Evolutionary conservation across 2,329 filamentous ascomycete genomes (phyloP), one percentile per base, ranked within the genome.

Genomic region (Zasmidium citrigriseum): DNA sequence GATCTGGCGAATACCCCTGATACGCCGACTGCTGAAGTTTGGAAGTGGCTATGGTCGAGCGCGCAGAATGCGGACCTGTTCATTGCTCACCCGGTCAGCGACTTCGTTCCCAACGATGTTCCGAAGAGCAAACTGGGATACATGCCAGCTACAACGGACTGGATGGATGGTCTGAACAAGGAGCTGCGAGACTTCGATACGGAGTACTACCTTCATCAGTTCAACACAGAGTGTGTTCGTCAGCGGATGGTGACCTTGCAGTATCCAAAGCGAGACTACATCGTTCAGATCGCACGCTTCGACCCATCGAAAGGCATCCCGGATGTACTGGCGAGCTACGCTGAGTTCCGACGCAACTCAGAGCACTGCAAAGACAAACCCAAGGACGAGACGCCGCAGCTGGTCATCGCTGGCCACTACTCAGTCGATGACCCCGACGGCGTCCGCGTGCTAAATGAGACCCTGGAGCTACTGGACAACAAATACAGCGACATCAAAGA

Each of bases 141-240:
- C 71, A 79, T 93, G 70, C 90, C 90, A 2, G 90, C 90, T 11
- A 89, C 89, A 0, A 93, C 90, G 0, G 90, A 95, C 73, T 95
- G 90, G 87, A 80, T 92, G 2, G 90, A 95, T 70, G 90, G 90
- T 9, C 74, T 93, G 64, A 95, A 93, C 78, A 95, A 95, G 74
- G 75, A 79, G 22, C 81, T 93, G 72, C 83, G 83, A 59, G 79
- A 83, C 52, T 91, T 87, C 85, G 88, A 91, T 68, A 79, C 82
- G 5, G 83, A 84, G 12, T 91, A 89, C 75, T 93, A 93, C 67
- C 83, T 88, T 52, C 85, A 90, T 64, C 79, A 87, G n/a, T 91
- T 93, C 75, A 88, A 88, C 67, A 75, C 78, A 2, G 78, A 84
- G 70, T 87, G 85, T 73, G 76, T 83, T 67, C 72, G 83, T 49